Evolutionary conservation across 1,284 basidiomycete genomes (phyloP), one percentile per base, ranked within the genome.

Genomic region (Ceratobasidium sp.): DNA sequence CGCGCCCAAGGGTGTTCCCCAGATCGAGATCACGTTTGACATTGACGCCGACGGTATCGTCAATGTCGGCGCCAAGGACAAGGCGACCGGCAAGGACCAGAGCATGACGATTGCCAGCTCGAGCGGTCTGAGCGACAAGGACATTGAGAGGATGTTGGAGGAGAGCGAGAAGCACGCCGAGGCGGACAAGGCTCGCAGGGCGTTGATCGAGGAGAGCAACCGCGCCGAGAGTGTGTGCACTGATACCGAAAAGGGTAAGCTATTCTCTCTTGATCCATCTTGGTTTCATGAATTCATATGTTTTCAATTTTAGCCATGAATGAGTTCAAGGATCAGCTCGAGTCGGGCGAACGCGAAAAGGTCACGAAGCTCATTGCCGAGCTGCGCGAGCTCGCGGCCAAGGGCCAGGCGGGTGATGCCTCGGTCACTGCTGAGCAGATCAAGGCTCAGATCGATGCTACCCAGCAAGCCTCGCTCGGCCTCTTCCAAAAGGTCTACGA

Each of bases 401-500:
- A 97, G 87, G 96, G 94, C 74, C 94, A 97, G 80, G 87, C 89
- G 75, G 92, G 92, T 76, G 96, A 97, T 78, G 86, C 87, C 16
- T 87, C 87, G 39, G 83, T 97, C 79, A 92, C 89, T 74, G 90
- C 94, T 55, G 95, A 98, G 73, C 81, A 85, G 76, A 96, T 99
- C 85, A 92, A 94, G 79, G 90, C 92, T 81, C 96, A 96, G 88
- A 92, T 98, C 79, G 90, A 88, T 81, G 93, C 96, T 84, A 95
- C 95, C n/a, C 96, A 99, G 81, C 92, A 94, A 80, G 96, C 96
- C 50, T 97, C 94, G 36, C 89, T 99, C 59, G 94, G 94, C 77
- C 91, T 99, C 76, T 99, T 98, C 95, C 93, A 97, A 84, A 97
- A 97, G 90, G 92, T 96, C 32, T 97, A 98, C 83, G 94, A 97